Percentiles rank a stretch among this genome's conserved stretches.
Conservation (phyloP, 2,329 filamentous ascomycete species). For the Rutstroemia sp. region DNA sequence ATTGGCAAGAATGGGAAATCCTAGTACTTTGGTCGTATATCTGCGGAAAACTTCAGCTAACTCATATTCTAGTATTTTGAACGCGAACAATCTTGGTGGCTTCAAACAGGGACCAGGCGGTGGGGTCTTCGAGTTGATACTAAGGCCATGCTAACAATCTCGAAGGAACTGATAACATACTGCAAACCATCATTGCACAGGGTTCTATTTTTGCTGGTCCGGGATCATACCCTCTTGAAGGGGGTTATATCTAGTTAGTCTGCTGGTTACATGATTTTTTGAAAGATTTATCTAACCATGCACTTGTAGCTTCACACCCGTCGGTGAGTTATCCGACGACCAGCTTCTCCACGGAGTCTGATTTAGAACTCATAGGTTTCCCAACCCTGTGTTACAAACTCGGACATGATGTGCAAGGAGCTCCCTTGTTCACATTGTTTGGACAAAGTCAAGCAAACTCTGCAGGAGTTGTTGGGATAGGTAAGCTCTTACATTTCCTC, state of each 20-base stretch:
- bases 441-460: background rate
- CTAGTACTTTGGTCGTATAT: conserved; percentile 23
- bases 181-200: conserved; percentile 36
- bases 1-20: conserved; percentile 35
- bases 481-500: background rate
- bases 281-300: background rate
- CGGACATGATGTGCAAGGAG: background rate
- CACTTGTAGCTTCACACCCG: background rate
- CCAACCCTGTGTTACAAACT: background rate
- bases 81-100: conserved; percentile 36
- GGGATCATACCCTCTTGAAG: conserved; percentile 36
- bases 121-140: conserved; percentile 19
- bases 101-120: conserved; percentile 34
- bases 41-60: background rate
- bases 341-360: background rate
- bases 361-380: background rate
- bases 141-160: background rate
- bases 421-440: background rate
- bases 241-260: conserved; percentile 23
- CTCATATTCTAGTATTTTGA: conserved; percentile 18
- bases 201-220: conserved; percentile 35
- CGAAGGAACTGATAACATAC: conserved; percentile 11
- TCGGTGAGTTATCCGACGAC: background rate
- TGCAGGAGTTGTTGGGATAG: background rate
- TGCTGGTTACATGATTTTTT: background rate